These are phyloP conservation scores for Blastobotrys serpentis DNA, from an alignment of 1,139 yeast genomes.

Conservation along the genomic window DNA sequence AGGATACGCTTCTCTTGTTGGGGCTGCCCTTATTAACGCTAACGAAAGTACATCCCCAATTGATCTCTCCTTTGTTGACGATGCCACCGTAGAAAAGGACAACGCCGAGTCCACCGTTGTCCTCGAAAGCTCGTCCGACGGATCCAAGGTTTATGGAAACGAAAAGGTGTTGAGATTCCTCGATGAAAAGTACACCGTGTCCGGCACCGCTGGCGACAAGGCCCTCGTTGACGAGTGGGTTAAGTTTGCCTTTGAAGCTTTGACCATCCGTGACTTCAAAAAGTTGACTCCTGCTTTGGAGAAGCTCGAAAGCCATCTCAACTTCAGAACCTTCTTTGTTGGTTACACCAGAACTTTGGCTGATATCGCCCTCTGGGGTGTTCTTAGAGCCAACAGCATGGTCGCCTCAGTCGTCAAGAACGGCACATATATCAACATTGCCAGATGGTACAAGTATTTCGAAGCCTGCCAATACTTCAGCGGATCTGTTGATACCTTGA, in stretches of 20 bases:
- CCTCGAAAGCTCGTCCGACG: conserved; percentile 45
- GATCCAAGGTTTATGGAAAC: conserved; percentile 47
- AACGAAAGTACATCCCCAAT: conserved; percentile 51
- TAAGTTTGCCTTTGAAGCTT: conserved; percentile 63
- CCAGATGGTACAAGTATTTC: conserved; percentile 89
- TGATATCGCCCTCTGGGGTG: conserved; percentile 92
- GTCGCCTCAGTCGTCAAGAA: conserved; percentile 88
- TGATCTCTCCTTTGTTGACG: conserved; percentile 55
- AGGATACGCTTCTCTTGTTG: conserved; percentile 78
- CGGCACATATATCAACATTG: conserved; percentile 76
- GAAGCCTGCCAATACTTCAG: conserved; percentile 68
- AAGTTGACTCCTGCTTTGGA: conserved; percentile 76
- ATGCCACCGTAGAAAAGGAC: conserved; percentile 36
- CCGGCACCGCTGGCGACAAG: conserved; percentile 26
- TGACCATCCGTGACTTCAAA: conserved; percentile 84
- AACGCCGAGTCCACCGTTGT: conserved; percentile 43
- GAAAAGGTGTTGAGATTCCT: conserved; percentile 48
- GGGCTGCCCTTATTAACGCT: conserved; percentile 67
- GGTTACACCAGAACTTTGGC: conserved; percentile 70
- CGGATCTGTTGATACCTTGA: conserved; percentile 63
- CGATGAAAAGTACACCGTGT: conserved; percentile 47
- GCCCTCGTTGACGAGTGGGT: conserved; percentile 52
- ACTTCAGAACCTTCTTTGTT: conserved; percentile 75
- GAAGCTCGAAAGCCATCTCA: conserved; percentile 75
- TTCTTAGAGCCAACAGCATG: conserved; percentile 85